Evolutionary conservation across 495 filamentous ascomycete species (phyloP).

Genomic region (Letharia columbiana): DNA sequence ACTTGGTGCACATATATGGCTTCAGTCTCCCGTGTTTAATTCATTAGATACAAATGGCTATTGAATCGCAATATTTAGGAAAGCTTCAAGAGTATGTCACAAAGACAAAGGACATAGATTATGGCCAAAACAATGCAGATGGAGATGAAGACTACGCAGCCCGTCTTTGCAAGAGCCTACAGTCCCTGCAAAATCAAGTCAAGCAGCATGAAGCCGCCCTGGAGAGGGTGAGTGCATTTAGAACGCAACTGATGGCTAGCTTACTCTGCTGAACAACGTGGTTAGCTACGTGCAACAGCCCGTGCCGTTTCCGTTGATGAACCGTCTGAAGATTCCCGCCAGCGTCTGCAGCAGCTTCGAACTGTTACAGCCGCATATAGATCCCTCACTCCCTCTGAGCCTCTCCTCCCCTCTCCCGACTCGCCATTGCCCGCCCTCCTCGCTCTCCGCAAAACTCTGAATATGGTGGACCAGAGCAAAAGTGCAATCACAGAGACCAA

Average conservation of each 20-base stretch:
- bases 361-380: conserved; percentile 57
- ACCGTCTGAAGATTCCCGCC: conserved; percentile 35
- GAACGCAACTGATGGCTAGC: conserved; percentile 13
- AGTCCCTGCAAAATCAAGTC: conserved; percentile 55
- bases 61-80: not conserved
- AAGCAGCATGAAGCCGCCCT: conserved; percentile 56
- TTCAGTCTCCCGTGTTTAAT: not conserved
- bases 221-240: conserved; percentile 36
- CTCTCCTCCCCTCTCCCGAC: conserved; percentile 53
- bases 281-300: conserved; percentile 38
- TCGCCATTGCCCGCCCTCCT: conserved; percentile 65
- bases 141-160: conserved; percentile 29
- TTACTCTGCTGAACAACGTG: conserved; percentile 2
- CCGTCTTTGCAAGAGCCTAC: conserved; percentile 56
- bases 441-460: conserved; percentile 55
- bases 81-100: conserved; percentile 6
- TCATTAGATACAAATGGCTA: not conserved
- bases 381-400: conserved; percentile 48
- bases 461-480: conserved; percentile 54
- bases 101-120: conserved; percentile 10
- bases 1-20: not conserved
- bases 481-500: conserved; percentile 48
- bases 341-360: conserved; percentile 45
- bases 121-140: not conserved
- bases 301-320: conserved; percentile 25